Percentiles rank a stretch among this genome's conserved stretches.
These are phyloP conservation scores for Albatrellus sp. DNA, from an alignment of 1,284 basidiomycete species.

Conservation along the genomic window DNA sequence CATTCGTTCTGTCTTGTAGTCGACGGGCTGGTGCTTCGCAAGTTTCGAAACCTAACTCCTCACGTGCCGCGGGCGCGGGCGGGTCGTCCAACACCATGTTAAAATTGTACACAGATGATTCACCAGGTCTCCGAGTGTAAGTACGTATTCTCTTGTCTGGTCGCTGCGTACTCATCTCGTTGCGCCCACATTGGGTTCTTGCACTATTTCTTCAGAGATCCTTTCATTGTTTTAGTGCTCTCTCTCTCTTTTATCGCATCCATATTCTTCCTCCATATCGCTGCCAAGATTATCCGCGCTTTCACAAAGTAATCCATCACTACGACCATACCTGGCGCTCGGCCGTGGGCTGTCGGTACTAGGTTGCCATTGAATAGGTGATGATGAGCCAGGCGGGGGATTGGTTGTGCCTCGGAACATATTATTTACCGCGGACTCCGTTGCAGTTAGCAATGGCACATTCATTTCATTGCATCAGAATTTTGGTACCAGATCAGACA, in stretches of 20 bases:
- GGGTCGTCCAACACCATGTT: constrained; percentile 98
- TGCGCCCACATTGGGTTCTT: background rate
- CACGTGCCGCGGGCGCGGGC: constrained; percentile 89
- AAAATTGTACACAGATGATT: constrained; percentile 96
- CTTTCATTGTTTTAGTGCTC: constrained; percentile 94
- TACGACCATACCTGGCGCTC: background rate
- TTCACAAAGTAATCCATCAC: constrained; percentile 61
- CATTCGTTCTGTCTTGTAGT: constrained; percentile 24
- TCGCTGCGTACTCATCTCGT: background rate
- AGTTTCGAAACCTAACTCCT: constrained; percentile 74
- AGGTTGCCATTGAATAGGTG: background rate
- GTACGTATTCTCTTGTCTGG: constrained; percentile 24
- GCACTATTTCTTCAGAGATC: constrained; percentile 52
- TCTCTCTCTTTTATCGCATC: constrained; percentile 97
- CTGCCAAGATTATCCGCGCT: constrained; percentile 85
- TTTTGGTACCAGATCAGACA: background rate
- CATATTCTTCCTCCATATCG: constrained; percentile 98
- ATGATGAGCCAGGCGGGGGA: background rate
- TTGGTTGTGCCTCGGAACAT: constrained; percentile 1
- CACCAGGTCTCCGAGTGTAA: constrained; percentile 91
- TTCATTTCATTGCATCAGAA: background rate
- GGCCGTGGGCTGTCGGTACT: background rate
- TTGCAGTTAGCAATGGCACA: constrained; percentile 6
- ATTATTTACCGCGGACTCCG: constrained; percentile 3
- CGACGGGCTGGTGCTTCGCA: constrained; percentile 64